These are phyloP conservation scores for Chionographis japonica DNA, from an alignment of 106 monocot genomes.

Conservation along the genomic window DNA sequence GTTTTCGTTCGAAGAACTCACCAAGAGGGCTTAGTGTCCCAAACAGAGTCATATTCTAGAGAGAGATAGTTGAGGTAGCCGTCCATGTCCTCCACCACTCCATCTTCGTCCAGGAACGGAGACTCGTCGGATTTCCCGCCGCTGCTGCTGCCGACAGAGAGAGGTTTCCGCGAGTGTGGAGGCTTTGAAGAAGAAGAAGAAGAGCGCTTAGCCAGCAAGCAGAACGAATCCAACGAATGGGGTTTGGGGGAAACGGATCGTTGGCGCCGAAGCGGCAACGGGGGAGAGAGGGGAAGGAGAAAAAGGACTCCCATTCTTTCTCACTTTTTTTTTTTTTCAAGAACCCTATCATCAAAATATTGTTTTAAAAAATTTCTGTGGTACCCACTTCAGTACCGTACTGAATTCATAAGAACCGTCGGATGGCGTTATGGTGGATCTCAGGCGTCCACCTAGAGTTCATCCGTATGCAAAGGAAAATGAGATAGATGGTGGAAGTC, in stretches of 20 bases:
- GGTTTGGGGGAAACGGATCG: neutral
- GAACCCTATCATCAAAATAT: too few relatives aligned
- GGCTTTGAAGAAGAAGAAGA: too few relatives aligned
- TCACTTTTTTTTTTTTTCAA: too few relatives aligned
- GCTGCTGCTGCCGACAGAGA: neutral
- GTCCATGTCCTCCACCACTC: constrained; percentile 78
- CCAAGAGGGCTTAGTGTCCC: constrained; percentile 99
- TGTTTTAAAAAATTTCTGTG: too few relatives aligned
- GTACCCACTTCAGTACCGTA: too few relatives aligned
- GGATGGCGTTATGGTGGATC: too few relatives aligned
- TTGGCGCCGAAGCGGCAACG: neutral
- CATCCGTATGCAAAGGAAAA: too few relatives aligned
- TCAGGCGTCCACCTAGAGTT: too few relatives aligned
- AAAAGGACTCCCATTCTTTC: too few relatives aligned
- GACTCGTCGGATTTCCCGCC: constrained; percentile 29
- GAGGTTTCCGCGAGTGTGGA: neutral
- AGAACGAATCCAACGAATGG: neutral
- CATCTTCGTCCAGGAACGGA: constrained; percentile 62
- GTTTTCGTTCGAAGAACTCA: constrained; percentile 17
- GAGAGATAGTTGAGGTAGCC: constrained; percentile 83
- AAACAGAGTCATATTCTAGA: constrained; percentile 92
- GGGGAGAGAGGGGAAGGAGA: too few relatives aligned
- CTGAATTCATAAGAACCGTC: too few relatives aligned
- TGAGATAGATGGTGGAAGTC: too few relatives aligned
- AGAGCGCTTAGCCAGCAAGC: neutral